A percentile compares a stretch with the other conserved stretches of the same genome.
These are phyloP conservation scores for Pyrrhoderma noxium DNA, from an alignment of 1,284 basidiomycete species.

Conservation along the genomic window DNA sequence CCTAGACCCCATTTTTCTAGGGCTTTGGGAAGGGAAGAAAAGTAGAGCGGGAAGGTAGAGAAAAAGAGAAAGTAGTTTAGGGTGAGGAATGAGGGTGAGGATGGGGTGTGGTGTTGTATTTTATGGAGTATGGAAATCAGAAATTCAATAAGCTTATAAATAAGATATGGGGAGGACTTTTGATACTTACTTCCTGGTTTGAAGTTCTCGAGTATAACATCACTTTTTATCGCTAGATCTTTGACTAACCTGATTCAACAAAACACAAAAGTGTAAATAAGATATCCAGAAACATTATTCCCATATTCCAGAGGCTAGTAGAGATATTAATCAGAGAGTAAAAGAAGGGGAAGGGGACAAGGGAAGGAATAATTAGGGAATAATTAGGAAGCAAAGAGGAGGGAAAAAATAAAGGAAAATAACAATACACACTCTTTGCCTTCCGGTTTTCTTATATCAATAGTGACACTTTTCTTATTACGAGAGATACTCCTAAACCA, in stretches of 20 bases:
- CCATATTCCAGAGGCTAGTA: too few species aligned
- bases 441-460: slow-evolving; percentile 53
- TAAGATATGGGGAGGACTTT: neutral
- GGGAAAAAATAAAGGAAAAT: too few species aligned
- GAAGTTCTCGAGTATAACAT: slow-evolving; percentile 65
- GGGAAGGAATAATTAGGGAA: too few species aligned
- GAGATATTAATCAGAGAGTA: too few species aligned
- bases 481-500: slow-evolving; percentile 65
- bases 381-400: too few species aligned
- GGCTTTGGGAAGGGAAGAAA: too few species aligned
- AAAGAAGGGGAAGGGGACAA: too few species aligned
- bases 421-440: slow-evolving; percentile 49
- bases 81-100: too few species aligned
- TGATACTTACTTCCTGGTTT: slow-evolving; percentile 56
- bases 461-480: slow-evolving; percentile 66
- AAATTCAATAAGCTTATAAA: slow-evolving; percentile 10
- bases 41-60: neutral
- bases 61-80: too few species aligned
- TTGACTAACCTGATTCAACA: slow-evolving; percentile 44
- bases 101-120: too few species aligned
- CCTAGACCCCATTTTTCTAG: slow-evolving; percentile 64
- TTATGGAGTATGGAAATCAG: too few species aligned
- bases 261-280: neutral
- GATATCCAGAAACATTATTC: too few species aligned
- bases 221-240: slow-evolving; percentile 49